Evolutionary conservation across 2,329 filamentous ascomycete genomes (phyloP).

Genomic region (Hypoxylon sp.): DNA sequence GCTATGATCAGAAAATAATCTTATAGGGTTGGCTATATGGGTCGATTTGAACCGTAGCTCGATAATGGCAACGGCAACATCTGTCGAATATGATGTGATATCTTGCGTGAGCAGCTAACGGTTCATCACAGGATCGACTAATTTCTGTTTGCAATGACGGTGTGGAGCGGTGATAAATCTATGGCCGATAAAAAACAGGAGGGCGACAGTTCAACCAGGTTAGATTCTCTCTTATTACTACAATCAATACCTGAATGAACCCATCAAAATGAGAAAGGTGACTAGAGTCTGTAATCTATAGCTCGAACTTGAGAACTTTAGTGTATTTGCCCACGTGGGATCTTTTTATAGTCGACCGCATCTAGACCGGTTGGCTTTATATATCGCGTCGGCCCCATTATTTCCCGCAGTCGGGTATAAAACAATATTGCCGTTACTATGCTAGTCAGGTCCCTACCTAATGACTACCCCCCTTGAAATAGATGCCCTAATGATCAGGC

Average conservation of each 20-base stretch:
- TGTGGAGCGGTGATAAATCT: background rate
- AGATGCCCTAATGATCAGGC: background rate
- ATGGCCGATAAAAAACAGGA: background rate
- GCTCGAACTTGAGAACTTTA: background rate
- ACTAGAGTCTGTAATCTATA: no score
- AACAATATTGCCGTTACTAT: background rate
- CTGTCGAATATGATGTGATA: background rate
- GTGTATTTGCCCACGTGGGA: conserved; percentile 2
- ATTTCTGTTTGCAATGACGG: background rate
- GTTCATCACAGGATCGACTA: background rate
- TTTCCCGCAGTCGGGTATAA: background rate
- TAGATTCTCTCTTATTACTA: background rate
- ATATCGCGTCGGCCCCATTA: background rate
- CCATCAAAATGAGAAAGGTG: background rate
- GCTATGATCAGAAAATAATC: background rate
- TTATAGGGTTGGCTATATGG: background rate
- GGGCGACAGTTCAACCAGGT: background rate
- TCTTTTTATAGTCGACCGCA: background rate
- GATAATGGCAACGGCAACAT: background rate
- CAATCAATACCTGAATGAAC: background rate
- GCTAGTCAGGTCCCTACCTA: background rate
- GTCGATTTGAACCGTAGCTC: no score
- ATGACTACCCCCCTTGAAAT: background rate
- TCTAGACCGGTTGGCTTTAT: background rate
- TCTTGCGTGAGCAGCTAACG: background rate